Evolutionary conservation across 2,329 filamentous ascomycete genomes (phyloP).

Genomic region (Tolypocladium endophyticum): DNA sequence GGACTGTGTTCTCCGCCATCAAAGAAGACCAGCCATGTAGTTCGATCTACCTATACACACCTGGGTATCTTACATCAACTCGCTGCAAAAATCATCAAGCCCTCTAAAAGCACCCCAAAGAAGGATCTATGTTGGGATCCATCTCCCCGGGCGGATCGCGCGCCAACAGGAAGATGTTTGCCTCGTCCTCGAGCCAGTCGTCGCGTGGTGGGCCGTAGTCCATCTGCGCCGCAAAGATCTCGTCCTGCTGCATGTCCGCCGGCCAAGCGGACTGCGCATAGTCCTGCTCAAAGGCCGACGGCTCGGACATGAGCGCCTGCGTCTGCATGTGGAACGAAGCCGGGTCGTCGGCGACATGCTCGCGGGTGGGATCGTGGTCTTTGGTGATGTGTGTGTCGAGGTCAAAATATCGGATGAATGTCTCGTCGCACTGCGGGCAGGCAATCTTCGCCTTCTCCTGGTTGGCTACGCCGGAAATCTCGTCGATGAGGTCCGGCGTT

Average conservation of each 20-base stretch:
- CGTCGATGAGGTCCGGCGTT: slow-evolving; percentile 25
- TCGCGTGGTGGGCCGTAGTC: slow-evolving; percentile 20
- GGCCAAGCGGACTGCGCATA: slow-evolving; percentile 12
- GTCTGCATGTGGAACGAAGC: slow-evolving; percentile 12
- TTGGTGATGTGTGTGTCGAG: slow-evolving; percentile 33
- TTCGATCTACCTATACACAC: background rate
- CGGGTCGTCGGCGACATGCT: slow-evolving; percentile 7
- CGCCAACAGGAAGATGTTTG: slow-evolving; percentile 29
- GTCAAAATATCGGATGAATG: slow-evolving; percentile 40
- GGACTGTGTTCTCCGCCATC: background rate
- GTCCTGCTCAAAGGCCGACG: slow-evolving; percentile 10
- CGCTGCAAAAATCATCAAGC: background rate
- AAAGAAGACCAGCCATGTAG: background rate
- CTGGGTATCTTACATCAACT: background rate
- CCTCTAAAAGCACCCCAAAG: slow-evolving; percentile 10
- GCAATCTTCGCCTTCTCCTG: slow-evolving; percentile 30
- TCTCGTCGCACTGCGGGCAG: slow-evolving; percentile 34
- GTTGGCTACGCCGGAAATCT: slow-evolving; percentile 29
- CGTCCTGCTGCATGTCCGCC: slow-evolving; percentile 14
- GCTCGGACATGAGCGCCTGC: slow-evolving; percentile 9
- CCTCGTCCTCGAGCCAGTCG: slow-evolving; percentile 33
- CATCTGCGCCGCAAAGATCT: slow-evolving; percentile 23
- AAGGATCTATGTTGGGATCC: slow-evolving; percentile 21
- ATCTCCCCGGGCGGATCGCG: slow-evolving; percentile 11
- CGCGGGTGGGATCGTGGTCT: slow-evolving; percentile 9